A percentile compares a stretch with the other conserved stretches of the same genome.
These are phyloP conservation scores for Termitomyces sp. DNA, from an alignment of 768 basidiomycete genomes.

Conservation along the genomic window DNA sequence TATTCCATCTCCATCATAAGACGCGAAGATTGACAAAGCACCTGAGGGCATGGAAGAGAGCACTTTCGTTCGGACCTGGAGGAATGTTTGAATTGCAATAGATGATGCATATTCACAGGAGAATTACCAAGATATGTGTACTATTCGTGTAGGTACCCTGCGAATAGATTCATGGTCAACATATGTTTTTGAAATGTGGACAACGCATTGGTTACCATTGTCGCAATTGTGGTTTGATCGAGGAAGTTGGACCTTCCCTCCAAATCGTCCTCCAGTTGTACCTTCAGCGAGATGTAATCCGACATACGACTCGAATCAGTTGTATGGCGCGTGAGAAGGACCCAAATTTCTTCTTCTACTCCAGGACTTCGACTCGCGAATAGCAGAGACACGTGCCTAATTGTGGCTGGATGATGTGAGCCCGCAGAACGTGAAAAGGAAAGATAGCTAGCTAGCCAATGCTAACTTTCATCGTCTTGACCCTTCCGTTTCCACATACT, in stretches of 20 bases:
- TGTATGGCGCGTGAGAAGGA: conserved; percentile 77
- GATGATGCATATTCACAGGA: background rate
- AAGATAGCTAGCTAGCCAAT: background rate
- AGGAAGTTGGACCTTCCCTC: conserved; percentile 18
- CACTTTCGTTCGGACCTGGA: background rate
- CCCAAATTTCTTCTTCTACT: conserved; percentile 59
- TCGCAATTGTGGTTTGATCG: conserved; percentile 28
- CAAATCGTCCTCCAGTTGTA: conserved; percentile 41
- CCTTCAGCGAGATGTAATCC: conserved; percentile 66
- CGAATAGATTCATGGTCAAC: background rate
- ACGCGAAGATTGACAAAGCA: conserved; percentile 49
- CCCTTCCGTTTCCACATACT: conserved; percentile 43
- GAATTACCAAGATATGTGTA: conserved; percentile 38
- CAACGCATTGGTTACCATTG: conserved; percentile 28
- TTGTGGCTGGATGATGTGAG: conserved; percentile 24
- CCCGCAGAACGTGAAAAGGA: background rate
- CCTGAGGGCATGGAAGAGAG: conserved; percentile 21
- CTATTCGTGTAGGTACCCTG: conserved; percentile 52
- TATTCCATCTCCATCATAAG: conserved; percentile 61
- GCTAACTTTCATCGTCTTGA: conserved; percentile 21
- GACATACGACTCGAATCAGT: conserved; percentile 48
- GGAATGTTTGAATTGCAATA: background rate
- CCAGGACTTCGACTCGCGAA: conserved; percentile 23
- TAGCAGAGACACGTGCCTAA: conserved; percentile 29
- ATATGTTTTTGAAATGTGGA: background rate